These are phyloP conservation scores for Tricholoma terreum DNA, from an alignment of 768 basidiomycete genomes.

Conservation along the genomic window DNA sequence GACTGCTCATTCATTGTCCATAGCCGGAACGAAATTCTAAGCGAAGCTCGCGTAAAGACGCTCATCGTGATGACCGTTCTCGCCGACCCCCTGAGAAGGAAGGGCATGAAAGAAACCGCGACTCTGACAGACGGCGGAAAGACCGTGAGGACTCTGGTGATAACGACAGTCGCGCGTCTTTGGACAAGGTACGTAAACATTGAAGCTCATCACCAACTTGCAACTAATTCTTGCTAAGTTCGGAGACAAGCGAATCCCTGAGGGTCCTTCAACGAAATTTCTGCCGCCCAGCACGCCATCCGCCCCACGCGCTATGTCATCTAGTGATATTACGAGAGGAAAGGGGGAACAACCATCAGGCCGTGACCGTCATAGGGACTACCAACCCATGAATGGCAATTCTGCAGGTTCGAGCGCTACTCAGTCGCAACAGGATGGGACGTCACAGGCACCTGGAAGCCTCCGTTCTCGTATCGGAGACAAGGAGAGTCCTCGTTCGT, in stretches of 20 bases:
- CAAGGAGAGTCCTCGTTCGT: slow-evolving; percentile 42
- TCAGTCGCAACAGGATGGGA: slow-evolving; percentile 22
- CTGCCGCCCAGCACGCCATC: slow-evolving; percentile 62
- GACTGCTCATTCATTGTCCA: slow-evolving; percentile 10
- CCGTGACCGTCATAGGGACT: slow-evolving; percentile 51
- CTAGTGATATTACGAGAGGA: slow-evolving; percentile 38
- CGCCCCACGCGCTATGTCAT: slow-evolving; percentile 69
- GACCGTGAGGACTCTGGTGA: slow-evolving; percentile 58
- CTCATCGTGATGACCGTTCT: slow-evolving; percentile 71
- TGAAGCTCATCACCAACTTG: slow-evolving; percentile 3
- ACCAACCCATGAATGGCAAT: slow-evolving; percentile 32
- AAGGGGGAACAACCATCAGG: slow-evolving; percentile 38
- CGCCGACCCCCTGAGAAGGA: slow-evolving; percentile 71
- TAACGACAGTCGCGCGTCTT: slow-evolving; percentile 39
- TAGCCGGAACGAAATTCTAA: slow-evolving; percentile 77
- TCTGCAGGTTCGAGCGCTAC: slow-evolving; percentile 11
- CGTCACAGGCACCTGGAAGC: slow-evolving; percentile 25
- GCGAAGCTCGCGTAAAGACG: slow-evolving; percentile 75
- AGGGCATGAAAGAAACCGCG: slow-evolving; percentile 60
- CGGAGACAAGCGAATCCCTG: slow-evolving; percentile 52
- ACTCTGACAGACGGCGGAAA: slow-evolving; percentile 64
- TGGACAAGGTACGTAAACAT: slow-evolving; percentile 56
- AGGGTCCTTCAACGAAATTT: slow-evolving; percentile 45
- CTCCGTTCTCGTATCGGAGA: slow-evolving; percentile 58
- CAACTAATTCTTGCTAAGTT: slow-evolving; percentile 30